Evolutionary conservation across 805 yeast genomes (phyloP).

Genomic region (Komagataella kurtzmanii): DNA sequence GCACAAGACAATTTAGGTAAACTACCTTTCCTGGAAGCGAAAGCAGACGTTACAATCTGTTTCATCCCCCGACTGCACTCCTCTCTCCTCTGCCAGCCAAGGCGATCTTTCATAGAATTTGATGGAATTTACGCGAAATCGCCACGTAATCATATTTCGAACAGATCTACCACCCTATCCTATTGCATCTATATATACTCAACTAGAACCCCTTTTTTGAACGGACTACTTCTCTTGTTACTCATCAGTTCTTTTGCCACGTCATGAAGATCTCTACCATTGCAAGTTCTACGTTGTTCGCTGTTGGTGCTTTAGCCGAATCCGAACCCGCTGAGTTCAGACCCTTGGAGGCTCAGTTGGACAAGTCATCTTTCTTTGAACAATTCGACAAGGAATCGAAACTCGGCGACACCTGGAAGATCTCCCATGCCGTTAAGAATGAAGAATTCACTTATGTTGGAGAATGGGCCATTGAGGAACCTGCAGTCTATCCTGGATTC

Average conservation of each 20-base stretch:
- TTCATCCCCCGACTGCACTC: no score
- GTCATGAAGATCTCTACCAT: background rate
- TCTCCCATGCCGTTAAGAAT: constrained; percentile 41
- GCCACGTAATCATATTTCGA: background rate
- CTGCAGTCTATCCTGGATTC: constrained; percentile 43
- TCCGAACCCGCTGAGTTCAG: background rate
- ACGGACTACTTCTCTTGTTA: background rate
- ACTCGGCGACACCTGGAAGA: constrained; percentile 32
- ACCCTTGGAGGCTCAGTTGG: background rate
- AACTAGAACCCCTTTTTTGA: background rate
- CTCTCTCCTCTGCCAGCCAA: no score
- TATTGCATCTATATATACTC: background rate
- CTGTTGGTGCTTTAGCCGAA: background rate
- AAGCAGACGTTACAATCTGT: no score
- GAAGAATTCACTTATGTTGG: constrained; percentile 54
- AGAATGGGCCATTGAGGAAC: constrained; percentile 62
- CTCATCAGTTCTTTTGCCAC: background rate
- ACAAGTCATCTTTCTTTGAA: constrained; percentile 30
- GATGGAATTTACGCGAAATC: background rate
- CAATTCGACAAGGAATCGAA: constrained; percentile 32
- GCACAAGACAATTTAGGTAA: background rate
- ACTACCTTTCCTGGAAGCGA: no score
- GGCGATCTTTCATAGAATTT: background rate
- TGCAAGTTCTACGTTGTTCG: background rate
- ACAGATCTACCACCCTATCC: background rate